phyloP scores from a whole-genome alignment of 345 rosid species.

The Rhodamnia argentea region DNA sequence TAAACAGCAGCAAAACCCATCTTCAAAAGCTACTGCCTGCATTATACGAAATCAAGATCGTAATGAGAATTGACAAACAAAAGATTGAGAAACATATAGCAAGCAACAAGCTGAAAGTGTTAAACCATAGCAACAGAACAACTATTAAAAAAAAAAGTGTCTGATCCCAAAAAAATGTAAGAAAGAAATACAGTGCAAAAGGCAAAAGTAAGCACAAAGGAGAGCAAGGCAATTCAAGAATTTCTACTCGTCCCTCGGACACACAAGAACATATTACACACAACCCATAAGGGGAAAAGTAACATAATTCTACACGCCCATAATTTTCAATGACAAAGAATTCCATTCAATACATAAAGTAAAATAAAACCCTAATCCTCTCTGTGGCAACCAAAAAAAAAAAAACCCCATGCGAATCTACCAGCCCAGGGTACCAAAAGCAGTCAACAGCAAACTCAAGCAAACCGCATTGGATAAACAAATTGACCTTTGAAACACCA shows the following conservation, averaged over 20 bases:
- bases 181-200: neutral
- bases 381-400: neutral
- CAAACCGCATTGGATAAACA: neutral
- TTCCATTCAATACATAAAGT: neutral
- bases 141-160: neutral
- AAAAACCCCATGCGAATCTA: neutral
- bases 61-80: neutral
- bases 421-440: neutral
- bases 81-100: neutral
- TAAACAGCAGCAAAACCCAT: slow-evolving; percentile 1
- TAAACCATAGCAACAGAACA: neutral
- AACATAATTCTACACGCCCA: neutral
- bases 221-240: neutral
- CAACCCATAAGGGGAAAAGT: neutral
- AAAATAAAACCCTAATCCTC: neutral
- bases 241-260: neutral
- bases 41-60: neutral
- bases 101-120: neutral
- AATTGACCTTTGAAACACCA: neutral
- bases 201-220: neutral
- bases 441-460: neutral
- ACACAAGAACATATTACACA: neutral
- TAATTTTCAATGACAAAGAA: neutral
- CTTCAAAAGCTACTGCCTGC: neutral
- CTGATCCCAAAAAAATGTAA: neutral